A percentile compares a stretch with the other conserved stretches of the same genome.
These are phyloP conservation scores for Botrytis sinoallii DNA, from an alignment of 2,329 filamentous ascomycete genomes.

Conservation along the genomic window DNA sequence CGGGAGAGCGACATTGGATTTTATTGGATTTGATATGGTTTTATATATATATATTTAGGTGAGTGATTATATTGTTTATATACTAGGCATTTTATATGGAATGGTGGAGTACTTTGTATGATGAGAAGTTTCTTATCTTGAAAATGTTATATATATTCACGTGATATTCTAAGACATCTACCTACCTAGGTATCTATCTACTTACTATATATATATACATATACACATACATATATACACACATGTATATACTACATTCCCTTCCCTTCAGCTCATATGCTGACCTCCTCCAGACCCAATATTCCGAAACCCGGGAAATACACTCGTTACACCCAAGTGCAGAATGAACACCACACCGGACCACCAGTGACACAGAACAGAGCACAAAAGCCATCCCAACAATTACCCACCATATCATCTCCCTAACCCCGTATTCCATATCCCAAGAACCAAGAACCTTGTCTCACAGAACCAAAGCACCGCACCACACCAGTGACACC, in stretches of 20 bases:
- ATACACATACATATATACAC: too few relatives aligned
- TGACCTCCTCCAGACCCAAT: neutral
- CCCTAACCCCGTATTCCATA: too few relatives aligned
- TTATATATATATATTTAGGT: neutral
- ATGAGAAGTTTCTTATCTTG: neutral
- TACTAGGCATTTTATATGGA: neutral
- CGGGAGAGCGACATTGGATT: neutral
- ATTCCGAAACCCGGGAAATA: neutral
- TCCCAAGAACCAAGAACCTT: neutral
- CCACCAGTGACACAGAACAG: too few relatives aligned
- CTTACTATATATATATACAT: too few relatives aligned
- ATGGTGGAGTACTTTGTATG: neutral
- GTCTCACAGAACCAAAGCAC: neutral
- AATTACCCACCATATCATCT: too few relatives aligned
- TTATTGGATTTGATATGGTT: neutral
- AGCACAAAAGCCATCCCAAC: neutral
- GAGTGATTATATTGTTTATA: neutral
- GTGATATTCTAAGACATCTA: too few relatives aligned
- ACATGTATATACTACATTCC: neutral
- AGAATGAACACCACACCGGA: too few relatives aligned
- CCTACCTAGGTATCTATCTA: too few relatives aligned
- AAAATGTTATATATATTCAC: too few relatives aligned
- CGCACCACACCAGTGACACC: too few relatives aligned
- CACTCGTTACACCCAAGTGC: neutral
- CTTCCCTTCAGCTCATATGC: neutral